phyloP scores from a whole-genome alignment of 805 yeast species.

The Saturnispora dispora region DNA sequence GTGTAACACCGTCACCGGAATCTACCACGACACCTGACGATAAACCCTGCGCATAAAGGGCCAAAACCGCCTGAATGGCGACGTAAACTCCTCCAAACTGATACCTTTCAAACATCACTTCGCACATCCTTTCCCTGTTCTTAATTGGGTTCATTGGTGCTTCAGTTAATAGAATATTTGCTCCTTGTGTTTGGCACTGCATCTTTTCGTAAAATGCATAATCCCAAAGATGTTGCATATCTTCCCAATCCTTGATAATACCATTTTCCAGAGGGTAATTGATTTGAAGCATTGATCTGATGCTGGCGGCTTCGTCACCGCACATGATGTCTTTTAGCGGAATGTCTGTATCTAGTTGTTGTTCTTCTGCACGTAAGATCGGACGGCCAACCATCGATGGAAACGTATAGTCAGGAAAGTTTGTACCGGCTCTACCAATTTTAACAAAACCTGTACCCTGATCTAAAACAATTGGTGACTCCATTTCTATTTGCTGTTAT shows the following conservation, averaged over 20 bases:
- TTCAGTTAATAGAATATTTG: constrained; percentile 83
- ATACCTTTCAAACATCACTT: constrained; percentile 86
- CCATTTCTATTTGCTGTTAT: not conserved
- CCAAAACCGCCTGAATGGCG: constrained; percentile 96
- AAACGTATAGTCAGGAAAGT: constrained; percentile 94
- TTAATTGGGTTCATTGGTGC: constrained; percentile 96
- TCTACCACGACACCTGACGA: constrained; percentile 97
- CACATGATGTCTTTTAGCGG: constrained; percentile 96
- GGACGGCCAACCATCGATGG: constrained; percentile 98
- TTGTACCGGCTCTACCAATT: constrained; percentile 93
- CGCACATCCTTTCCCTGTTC: constrained; percentile 86
- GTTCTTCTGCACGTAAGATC: constrained; percentile 91
- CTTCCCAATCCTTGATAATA: constrained; percentile 95
- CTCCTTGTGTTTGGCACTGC: constrained; percentile 64
- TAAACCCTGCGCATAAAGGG: constrained; percentile 93
- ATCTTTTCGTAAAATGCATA: constrained; percentile 90
- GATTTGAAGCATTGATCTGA: constrained; percentile 80
- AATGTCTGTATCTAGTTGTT: constrained; percentile 45
- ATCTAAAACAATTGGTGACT: constrained; percentile 60
- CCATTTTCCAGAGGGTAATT: constrained; percentile 99
- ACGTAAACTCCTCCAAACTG: constrained; percentile 89
- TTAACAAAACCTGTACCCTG: constrained; percentile 99
- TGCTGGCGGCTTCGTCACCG: constrained; percentile 90
- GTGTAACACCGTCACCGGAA: constrained; percentile 98
- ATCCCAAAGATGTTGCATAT: constrained; percentile 98